Base-by-base conservation (phyloP, 2,329 filamentous ascomycete species). In the Leptographium wingfieldii region DNA sequence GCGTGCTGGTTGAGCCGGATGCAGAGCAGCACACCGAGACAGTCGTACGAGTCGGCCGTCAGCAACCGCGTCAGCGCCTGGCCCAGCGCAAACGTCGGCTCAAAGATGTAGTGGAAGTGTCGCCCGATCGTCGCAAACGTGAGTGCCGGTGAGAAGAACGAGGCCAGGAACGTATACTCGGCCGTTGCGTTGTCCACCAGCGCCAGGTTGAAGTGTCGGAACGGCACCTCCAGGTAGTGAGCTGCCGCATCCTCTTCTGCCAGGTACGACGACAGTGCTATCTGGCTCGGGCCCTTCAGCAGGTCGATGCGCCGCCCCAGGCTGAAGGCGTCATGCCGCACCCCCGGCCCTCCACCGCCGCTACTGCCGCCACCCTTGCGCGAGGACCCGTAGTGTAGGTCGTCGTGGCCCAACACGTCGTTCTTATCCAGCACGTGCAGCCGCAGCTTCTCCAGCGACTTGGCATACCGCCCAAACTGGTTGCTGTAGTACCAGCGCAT, bases 401-500 rank as follows among this genome's bases (percentile, higher is more conserved):
- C 84, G 61, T 96, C 92, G 62, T 89, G 83, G 16, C 88, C 91
- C 4, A 99, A 77, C 0, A 90, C 81, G 68, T 96, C 91, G 65
- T 86, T 85, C 69, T 87, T 91, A 68, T 96, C 92, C 61, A 95
- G 78, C 5, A 80, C 72, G 68, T 96, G 91, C 3, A 97, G 72
- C 68, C 88, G 92, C 62, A 99, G 80, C 71, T 90, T 95, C 59
- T 87, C 86, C 6, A 99, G 77, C 0, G 94, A 86, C 66, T 86
- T 85, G 64, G 88, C 84, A 71, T 99, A 99, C 40, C 92, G 85
- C 3, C 83, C 85, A 69, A 99, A 99, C 70, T 96, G 90, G 65
- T 88, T 94, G 58, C 87, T 75, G 70, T 97, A 97, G 69, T 99
- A 99, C 94, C 94, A 99, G 58, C 91, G 84, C 90, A 99, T 99